phyloP scores from a whole-genome alignment of 306 rosid genomes.

The Prunus salicina region DNA sequence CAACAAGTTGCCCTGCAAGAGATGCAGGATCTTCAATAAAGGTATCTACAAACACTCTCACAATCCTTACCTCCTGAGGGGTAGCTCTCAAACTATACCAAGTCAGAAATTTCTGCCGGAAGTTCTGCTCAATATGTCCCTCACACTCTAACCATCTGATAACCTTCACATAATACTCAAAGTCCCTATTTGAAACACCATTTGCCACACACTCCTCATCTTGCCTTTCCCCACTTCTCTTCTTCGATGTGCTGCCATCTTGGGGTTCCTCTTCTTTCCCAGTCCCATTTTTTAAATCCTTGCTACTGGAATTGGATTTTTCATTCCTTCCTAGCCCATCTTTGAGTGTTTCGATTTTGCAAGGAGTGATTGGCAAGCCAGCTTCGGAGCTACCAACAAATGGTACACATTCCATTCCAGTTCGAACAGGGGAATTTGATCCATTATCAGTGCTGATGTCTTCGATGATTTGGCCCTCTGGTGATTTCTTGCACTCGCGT shows the following conservation, averaged over 20 bases:
- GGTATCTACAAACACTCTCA: constrained; percentile 72
- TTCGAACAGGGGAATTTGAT: constrained; percentile 47
- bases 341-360: constrained; percentile 67
- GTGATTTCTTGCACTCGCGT: constrained; percentile 44
- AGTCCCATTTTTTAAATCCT: constrained; percentile 58
- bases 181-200: constrained; percentile 49
- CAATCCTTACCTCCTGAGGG: constrained; percentile 67
- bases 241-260: constrained; percentile 77
- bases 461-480: constrained; percentile 50
- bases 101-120: constrained; percentile 92
- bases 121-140: constrained; percentile 88
- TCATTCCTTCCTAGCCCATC: constrained; percentile 63
- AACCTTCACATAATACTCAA: constrained; percentile 85
- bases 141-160: constrained; percentile 91
- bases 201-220: constrained; percentile 47
- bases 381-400: constrained; percentile 52
- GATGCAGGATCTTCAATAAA: constrained; percentile 77
- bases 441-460: constrained; percentile 62
- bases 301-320: constrained; percentile 56
- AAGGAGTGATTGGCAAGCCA: constrained; percentile 80
- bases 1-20: constrained; percentile 93
- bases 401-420: constrained; percentile 62
- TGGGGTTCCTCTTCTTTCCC: constrained; percentile 64
- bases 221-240: constrained; percentile 54
- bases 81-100: constrained; percentile 95